Evolutionary conservation across 495 filamentous ascomycete genomes (phyloP).

Genomic region (Podospora pseudoanserina): DNA sequence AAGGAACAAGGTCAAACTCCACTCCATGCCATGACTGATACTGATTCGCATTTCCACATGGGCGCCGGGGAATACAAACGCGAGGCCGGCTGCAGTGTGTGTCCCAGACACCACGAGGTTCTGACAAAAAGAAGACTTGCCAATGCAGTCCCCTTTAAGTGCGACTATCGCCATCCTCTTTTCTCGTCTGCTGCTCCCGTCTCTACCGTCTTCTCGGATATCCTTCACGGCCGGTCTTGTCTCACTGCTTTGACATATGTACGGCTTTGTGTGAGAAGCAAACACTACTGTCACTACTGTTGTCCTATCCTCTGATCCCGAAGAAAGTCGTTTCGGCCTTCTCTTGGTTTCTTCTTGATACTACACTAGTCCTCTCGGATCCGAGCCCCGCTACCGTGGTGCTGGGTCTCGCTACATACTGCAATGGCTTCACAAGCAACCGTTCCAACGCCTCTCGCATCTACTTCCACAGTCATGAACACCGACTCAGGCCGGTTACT

Average conservation of each 20-base stretch:
- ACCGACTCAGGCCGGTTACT: neutral
- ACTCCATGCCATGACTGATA: neutral
- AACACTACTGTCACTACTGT: constrained; percentile 16
- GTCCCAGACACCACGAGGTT: constrained; percentile 34
- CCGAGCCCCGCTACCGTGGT: constrained; percentile 23
- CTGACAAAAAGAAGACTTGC: constrained; percentile 5
- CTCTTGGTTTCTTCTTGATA: constrained; percentile 1
- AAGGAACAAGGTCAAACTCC: neutral
- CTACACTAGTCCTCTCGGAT: constrained; percentile 8
- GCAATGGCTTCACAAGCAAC: constrained; percentile 12
- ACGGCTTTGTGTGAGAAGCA: constrained; percentile 20
- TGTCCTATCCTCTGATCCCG: constrained; percentile 13
- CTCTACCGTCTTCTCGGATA: constrained; percentile 5
- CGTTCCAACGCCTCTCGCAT: neutral
- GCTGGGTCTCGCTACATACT: constrained; percentile 12
- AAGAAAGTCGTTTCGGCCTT: neutral
- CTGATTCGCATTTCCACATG: constrained; percentile 24
- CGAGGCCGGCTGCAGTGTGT: constrained; percentile 26
- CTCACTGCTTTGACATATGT: constrained; percentile 31
- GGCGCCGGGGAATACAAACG: constrained; percentile 32
- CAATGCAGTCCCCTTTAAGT: constrained; percentile 32
- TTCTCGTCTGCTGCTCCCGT: neutral
- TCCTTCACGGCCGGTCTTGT: constrained; percentile 22
- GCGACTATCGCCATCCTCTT: constrained; percentile 23
- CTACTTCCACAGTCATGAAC: neutral